These are phyloP conservation scores for Blastocystis sp. DNA, from an alignment of 352 stramenopile genomes.

Conservation along the genomic window DNA sequence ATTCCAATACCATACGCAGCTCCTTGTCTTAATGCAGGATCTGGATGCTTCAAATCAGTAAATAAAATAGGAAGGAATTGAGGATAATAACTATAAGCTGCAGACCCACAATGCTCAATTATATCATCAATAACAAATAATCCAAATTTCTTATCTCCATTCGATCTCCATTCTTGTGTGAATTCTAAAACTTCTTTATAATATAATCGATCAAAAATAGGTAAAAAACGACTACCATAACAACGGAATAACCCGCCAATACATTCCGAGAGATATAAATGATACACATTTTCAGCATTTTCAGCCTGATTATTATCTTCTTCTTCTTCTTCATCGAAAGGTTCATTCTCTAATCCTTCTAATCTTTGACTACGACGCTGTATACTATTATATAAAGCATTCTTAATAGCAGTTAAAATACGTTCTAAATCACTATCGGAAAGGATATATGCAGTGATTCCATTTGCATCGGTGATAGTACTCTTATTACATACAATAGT, in stretches of 20 bases:
- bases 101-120: constrained; percentile 22
- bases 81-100: constrained; percentile 22
- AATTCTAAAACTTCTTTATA: constrained; percentile 7
- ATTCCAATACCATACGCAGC: neutral
- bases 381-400: too few species aligned
- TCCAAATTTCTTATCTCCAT: constrained; percentile 3
- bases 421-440: too few species aligned
- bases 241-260: constrained; percentile 1
- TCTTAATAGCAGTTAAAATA: too few species aligned
- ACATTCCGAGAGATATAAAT: constrained; percentile 4
- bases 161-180: constrained; percentile 5
- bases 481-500: too few species aligned
- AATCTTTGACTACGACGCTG: too few species aligned
- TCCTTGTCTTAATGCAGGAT: neutral
- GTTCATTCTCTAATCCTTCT: constrained; percentile 28
- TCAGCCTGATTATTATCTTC: constrained; percentile 26
- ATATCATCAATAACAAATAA: constrained; percentile 30
- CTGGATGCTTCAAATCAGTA: constrained; percentile 2
- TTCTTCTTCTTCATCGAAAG: constrained; percentile 31
- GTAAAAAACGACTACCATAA: neutral
- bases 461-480: too few species aligned
- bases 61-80: constrained; percentile 28
- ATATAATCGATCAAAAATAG: constrained; percentile 26
- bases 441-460: too few species aligned
- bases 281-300: constrained; percentile 11